A percentile compares a stretch with the other conserved stretches of the same genome.
These are phyloP conservation scores for Lactarius hatsudake DNA, from an alignment of 768 basidiomycete genomes.

Conservation along the genomic window DNA sequence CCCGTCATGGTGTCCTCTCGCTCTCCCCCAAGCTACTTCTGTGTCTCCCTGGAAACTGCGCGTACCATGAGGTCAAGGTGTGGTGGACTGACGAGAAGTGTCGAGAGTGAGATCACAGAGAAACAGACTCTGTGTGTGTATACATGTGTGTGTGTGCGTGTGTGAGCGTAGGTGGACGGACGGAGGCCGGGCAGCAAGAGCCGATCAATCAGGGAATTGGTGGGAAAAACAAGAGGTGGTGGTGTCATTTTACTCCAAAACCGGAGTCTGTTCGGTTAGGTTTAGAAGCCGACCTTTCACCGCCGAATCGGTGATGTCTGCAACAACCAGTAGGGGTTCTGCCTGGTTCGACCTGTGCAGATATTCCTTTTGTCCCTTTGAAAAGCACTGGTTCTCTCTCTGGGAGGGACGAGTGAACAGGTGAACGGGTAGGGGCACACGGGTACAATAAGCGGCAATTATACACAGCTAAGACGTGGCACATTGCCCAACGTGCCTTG, in stretches of 20 bases:
- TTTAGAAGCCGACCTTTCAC: conserved; percentile 15
- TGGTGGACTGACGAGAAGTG: neutral
- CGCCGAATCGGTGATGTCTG: conserved; percentile 2
- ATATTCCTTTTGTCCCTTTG: neutral
- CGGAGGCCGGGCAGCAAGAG: neutral
- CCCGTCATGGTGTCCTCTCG: no score
- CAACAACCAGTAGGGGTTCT: neutral
- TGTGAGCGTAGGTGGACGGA: neutral
- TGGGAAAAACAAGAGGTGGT: no score
- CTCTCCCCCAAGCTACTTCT: neutral
- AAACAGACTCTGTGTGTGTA: neutral
- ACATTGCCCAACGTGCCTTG: neutral
- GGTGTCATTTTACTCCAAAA: neutral
- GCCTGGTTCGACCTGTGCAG: neutral
- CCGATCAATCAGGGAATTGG: conserved; percentile 2
- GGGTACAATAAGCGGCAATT: neutral
- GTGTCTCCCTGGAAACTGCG: neutral
- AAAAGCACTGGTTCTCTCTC: no score
- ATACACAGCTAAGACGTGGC: neutral
- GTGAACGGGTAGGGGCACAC: neutral
- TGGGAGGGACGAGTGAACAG: neutral
- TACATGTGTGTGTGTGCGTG: neutral
- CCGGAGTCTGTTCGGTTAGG: conserved; percentile 16
- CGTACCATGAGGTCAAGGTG: neutral
- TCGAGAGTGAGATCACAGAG: neutral